A percentile compares a stretch with the other conserved stretches of the same genome.
Evolutionary conservation across 805 yeast genomes (phyloP).

Genomic region (Ogataea nonfermentans): DNA sequence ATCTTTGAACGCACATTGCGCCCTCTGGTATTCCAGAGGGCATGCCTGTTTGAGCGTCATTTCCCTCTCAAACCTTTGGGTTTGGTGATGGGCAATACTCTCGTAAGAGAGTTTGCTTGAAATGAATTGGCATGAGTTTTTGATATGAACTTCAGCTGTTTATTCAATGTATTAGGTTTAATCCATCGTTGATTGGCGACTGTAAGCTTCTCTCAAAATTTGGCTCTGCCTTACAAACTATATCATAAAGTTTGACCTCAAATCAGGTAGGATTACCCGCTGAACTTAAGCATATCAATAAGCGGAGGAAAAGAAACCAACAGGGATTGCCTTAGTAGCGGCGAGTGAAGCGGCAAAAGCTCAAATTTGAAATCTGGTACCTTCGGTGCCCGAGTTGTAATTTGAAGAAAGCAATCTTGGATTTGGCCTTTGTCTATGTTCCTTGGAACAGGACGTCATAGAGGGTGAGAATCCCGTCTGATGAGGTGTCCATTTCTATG

Average conservation of each 20-base stretch:
- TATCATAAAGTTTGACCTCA: constrained; percentile 8
- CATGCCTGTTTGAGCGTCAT: constrained; percentile 10
- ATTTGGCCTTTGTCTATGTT: constrained; percentile 9
- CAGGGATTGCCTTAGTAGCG: constrained; percentile 10
- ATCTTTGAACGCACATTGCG: constrained; percentile 9
- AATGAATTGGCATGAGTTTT: constrained; percentile 7
- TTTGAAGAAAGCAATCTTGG: constrained; percentile 7
- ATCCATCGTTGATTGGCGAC: constrained; percentile 6
- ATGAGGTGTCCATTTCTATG: constrained; percentile 5
- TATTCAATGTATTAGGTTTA: constrained; percentile 7
- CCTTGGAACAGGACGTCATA: constrained; percentile 9
- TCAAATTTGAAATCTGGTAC: constrained; percentile 9
- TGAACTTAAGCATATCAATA: constrained; percentile 9
- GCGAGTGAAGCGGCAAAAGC: constrained; percentile 10
- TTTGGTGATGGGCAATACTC: constrained; percentile 6
- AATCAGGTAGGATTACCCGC: constrained; percentile 10
- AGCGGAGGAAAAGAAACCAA: constrained; percentile 9
- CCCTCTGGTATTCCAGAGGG: constrained; percentile 10
- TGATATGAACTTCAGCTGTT: constrained; percentile 4
- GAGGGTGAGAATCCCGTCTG: constrained; percentile 7
- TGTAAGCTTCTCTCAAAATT: constrained; percentile 1
- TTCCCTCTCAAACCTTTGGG: constrained; percentile 8
- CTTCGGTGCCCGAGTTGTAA: constrained; percentile 8
- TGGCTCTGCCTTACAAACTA: constrained; percentile 8
- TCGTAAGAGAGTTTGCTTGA: constrained; percentile 3